phyloP scores from a whole-genome alignment of 2,329 filamentous ascomycete genomes.

The Fusarium sp. region DNA sequence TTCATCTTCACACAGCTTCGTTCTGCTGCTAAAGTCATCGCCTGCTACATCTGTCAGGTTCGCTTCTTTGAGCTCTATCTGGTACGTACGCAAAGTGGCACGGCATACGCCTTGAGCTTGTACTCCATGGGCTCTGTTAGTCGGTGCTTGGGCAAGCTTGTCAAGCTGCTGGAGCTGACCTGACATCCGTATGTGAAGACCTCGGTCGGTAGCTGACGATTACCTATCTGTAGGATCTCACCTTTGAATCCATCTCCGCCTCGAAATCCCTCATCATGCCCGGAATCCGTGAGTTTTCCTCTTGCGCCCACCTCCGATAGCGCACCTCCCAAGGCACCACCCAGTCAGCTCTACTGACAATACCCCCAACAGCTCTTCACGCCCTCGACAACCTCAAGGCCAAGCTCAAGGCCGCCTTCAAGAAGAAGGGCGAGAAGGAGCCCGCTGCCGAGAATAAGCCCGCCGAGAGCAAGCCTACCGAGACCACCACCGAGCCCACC shows the following conservation, averaged over 20 bases:
- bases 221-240: slow-evolving; percentile 6
- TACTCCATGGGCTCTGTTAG: not conserved
- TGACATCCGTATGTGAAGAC: not conserved
- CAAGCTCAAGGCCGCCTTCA: slow-evolving; percentile 67
- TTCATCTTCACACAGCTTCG: not conserved
- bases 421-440: slow-evolving; percentile 58
- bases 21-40: not conserved
- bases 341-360: slow-evolving; percentile 6
- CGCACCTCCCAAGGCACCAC: not conserved
- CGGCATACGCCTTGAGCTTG: not conserved
- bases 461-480: slow-evolving; percentile 40
- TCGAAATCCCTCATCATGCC: slow-evolving; percentile 56
- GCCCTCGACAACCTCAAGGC: slow-evolving; percentile 67
- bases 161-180: slow-evolving; percentile 1
- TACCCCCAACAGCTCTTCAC: slow-evolving; percentile 57
- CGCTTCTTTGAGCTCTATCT: slow-evolving; percentile 2
- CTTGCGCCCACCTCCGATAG: not conserved
- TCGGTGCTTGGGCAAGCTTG: not conserved
- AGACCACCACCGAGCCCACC: slow-evolving; percentile 48
- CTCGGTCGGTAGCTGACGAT: slow-evolving; percentile 23
- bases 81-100: slow-evolving; percentile 13
- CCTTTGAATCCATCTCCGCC: not conserved
- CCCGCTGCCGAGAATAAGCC: slow-evolving; percentile 5
- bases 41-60: not conserved
- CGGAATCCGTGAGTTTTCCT: slow-evolving; percentile 62